phyloP scores from a whole-genome alignment of 495 filamentous ascomycete genomes.

The Mycothermus thermophilus region DNA sequence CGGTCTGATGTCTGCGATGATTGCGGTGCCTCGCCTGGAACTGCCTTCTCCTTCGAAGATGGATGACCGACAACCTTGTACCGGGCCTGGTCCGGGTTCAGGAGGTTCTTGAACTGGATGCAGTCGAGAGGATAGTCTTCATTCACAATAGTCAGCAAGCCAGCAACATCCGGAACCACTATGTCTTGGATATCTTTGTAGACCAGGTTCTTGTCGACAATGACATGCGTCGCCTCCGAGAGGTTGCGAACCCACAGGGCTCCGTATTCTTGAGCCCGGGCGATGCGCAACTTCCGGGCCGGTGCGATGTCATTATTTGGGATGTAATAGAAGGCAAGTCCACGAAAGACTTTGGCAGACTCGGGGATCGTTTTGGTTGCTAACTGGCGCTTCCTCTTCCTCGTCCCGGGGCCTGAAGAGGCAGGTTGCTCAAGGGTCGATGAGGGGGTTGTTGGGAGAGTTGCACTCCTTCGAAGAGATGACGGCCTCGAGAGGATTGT shows the following conservation, averaged over 20 bases:
- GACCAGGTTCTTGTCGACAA: slow-evolving; percentile 58
- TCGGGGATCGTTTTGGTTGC: slow-evolving; percentile 36
- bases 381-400: slow-evolving; percentile 38
- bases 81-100: slow-evolving; percentile 42
- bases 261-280: slow-evolving; percentile 62
- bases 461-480: slow-evolving; percentile 12
- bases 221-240: slow-evolving; percentile 49
- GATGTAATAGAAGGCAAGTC: slow-evolving; percentile 59
- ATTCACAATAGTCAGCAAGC: slow-evolving; percentile 43
- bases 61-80: slow-evolving; percentile 43
- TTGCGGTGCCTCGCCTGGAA: slow-evolving; percentile 1
- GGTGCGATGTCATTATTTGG: slow-evolving; percentile 63
- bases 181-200: slow-evolving; percentile 52
- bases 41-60: background rate
- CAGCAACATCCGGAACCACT: slow-evolving; percentile 40
- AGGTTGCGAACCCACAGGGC: slow-evolving; percentile 35
- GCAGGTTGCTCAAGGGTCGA: slow-evolving; percentile 10
- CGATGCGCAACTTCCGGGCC: slow-evolving; percentile 53
- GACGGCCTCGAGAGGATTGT: slow-evolving; percentile 3
- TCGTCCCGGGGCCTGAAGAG: slow-evolving; percentile 12
- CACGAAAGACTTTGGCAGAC: slow-evolving; percentile 49
- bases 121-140: slow-evolving; percentile 73
- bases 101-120: slow-evolving; percentile 42
- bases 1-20: slow-evolving; percentile 8
- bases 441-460: slow-evolving; percentile 8